phyloP scores from a whole-genome alignment of 192 early-diverging fungal genomes.

The Entomortierella beljakovae region DNA sequence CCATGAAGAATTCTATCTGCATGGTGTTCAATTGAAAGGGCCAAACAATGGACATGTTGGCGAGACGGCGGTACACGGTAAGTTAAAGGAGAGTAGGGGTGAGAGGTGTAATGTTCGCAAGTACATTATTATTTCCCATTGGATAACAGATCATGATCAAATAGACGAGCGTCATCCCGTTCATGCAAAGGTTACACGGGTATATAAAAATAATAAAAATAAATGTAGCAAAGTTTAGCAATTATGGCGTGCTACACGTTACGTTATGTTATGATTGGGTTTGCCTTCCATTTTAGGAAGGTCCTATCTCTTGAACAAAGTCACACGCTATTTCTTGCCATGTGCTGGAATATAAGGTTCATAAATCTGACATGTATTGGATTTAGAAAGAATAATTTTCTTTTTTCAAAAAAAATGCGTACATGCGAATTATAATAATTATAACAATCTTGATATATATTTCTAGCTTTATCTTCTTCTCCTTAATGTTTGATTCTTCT shows the following conservation, averaged over 20 bases:
- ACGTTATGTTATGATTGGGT: neutral
- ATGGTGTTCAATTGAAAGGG: too few species aligned
- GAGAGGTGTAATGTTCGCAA: too few species aligned
- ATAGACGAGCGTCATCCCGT: constrained; percentile 4
- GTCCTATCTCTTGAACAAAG: too few species aligned
- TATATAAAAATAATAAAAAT: neutral
- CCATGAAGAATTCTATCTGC: too few species aligned
- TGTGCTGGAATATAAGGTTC: too few species aligned
- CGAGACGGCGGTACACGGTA: neutral
- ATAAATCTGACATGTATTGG: too few species aligned
- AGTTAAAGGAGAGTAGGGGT: neutral
- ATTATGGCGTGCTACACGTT: constrained; percentile 19
- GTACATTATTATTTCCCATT: too few species aligned
- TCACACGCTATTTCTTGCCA: too few species aligned
- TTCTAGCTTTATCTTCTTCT: constrained; percentile 32
- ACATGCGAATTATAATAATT: too few species aligned
- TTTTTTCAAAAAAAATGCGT: too few species aligned
- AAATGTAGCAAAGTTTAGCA: constrained; percentile 16
- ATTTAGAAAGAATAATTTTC: too few species aligned
- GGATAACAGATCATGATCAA: neutral
- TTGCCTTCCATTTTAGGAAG: constrained; percentile 5
- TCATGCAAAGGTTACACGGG: constrained; percentile 14
- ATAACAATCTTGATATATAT: neutral
- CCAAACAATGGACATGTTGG: too few species aligned
- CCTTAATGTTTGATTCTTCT: constrained; percentile 51